phyloP scores from a whole-genome alignment of 2,329 filamentous ascomycete genomes.

The Sporothrix sp. region DNA sequence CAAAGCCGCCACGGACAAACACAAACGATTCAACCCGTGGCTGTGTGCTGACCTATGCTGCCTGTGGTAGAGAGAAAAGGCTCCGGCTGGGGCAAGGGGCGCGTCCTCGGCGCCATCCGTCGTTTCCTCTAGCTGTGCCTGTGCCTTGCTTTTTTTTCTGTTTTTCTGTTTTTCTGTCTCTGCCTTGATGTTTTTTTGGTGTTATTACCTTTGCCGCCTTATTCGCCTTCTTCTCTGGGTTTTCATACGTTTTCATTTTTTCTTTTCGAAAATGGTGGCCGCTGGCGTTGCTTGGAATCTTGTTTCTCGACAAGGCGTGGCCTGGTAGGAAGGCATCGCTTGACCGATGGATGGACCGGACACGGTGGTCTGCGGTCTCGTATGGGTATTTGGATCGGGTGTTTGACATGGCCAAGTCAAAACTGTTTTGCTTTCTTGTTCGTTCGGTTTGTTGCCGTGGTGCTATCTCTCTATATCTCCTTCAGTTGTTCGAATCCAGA shows the following conservation, averaged over 20 bases:
- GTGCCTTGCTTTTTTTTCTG: not conserved
- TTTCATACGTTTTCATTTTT: not conserved
- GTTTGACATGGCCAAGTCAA: too few relatives aligned
- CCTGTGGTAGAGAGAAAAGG: not conserved
- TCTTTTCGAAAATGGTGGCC: not conserved
- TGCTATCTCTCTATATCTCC: not conserved
- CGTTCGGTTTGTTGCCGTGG: not conserved
- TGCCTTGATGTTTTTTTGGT: not conserved
- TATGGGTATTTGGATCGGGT: not conserved
- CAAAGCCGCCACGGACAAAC: not conserved
- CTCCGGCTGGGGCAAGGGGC: conserved; percentile 1
- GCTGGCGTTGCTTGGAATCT: not conserved
- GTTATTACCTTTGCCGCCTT: not conserved
- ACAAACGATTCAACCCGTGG: not conserved
- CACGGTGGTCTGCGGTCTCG: not conserved
- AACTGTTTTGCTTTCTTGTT: not conserved
- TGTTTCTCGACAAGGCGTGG: not conserved
- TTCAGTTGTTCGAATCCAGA: not conserved
- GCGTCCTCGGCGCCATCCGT: conserved; percentile 1
- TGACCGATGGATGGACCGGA: not conserved
- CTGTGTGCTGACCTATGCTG: not conserved
- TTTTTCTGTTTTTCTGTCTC: not conserved
- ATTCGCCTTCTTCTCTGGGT: not conserved
- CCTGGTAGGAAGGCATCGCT: too few relatives aligned
- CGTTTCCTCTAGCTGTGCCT: not conserved